Evolutionary conservation across 257 asterid species (phyloP), one percentile per base, ranked within the genome.

Genomic region (Solanum lycopersicoides): DNA sequence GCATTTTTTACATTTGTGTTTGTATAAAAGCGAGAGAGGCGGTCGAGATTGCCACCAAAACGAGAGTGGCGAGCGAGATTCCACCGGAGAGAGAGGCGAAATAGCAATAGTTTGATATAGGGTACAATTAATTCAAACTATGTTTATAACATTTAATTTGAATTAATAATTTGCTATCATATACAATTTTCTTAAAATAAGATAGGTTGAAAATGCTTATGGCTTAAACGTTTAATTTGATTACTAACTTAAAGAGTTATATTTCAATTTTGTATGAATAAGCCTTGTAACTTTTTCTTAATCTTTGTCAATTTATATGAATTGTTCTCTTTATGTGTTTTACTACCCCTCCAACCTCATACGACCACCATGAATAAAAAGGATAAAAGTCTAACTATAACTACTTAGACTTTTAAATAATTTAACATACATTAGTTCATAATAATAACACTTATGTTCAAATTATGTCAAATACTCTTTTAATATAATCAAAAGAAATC

Each of bases 71-170:
- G 30, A 37, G 6, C 1, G 0, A 37, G 7, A 37, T 37, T 1
- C 7, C 7, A 37, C 39, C 7, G 1, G 7, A 1, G 0, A 1
- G 0, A 37, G 7, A 37, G 0, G 39, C 39, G 39, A 37, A 1
- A 37, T 1, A 37, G 0, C 39, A 5, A 37, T 37, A 37, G 6
- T 37, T 37, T 37, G 0, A 37, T 37, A 37, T 37, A 37, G 2
- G 1, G 1, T 37, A 37, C 1, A 37, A 37, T 37, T 37, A 37
- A 37, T 5, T 37, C 7, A 37, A 37, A 37, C 39, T 37, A 37
- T 37, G 2, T 37, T 7, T 37, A 37, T 6, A 37, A 37, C 1
- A 6, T 6, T 37, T 37, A 37, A 37, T 37, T 37, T 37, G 6
- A 37, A 37, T 37, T 37, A 37, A 37, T 37, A 37, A 6, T 37